These are phyloP conservation scores for Chlorella sp. DNA, from an alignment of 139 green algal species.

Conservation along the genomic window DNA sequence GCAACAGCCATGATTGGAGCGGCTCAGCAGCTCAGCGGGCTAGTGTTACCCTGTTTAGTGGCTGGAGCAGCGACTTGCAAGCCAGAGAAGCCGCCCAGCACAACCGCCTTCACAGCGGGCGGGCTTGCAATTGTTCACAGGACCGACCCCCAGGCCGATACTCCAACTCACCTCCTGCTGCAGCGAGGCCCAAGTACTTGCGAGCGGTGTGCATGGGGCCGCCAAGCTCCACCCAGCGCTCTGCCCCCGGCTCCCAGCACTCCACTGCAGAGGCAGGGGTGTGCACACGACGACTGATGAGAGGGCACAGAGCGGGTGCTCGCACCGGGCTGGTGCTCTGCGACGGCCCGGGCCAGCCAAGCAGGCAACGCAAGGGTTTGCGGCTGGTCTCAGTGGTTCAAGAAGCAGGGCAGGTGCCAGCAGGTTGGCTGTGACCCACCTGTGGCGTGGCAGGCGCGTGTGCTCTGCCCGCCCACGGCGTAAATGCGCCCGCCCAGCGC, in stretches of 20 bases:
- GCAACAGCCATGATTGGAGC: neutral
- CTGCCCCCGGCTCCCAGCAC: conserved; percentile 22
- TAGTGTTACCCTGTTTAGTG: neutral
- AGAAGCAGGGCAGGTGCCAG: too few species aligned
- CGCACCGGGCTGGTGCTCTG: too few species aligned
- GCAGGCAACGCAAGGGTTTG: too few species aligned
- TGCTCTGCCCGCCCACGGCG: conserved; percentile 66
- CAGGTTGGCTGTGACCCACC: too few species aligned
- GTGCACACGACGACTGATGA: conserved; percentile 29
- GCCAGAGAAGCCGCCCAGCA: neutral
- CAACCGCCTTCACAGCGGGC: neutral
- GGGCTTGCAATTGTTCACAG: too few species aligned
- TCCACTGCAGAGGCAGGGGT: too few species aligned
- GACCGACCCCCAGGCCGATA: neutral
- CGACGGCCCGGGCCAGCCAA: too few species aligned
- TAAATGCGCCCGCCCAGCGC: conserved; percentile 55
- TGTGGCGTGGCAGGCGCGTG: conserved; percentile 50
- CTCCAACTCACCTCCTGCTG: conserved; percentile 29
- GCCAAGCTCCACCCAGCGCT: conserved; percentile 52
- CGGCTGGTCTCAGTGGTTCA: too few species aligned
- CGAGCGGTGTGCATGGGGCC: conserved; percentile 41
- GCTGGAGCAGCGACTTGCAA: neutral
- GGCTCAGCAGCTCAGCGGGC: too few species aligned
- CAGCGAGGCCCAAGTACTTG: conserved; percentile 66
- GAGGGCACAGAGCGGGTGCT: too few species aligned